These are phyloP conservation scores for Boletellus sp. DNA, from an alignment of 768 basidiomycete genomes.

Conservation along the genomic window DNA sequence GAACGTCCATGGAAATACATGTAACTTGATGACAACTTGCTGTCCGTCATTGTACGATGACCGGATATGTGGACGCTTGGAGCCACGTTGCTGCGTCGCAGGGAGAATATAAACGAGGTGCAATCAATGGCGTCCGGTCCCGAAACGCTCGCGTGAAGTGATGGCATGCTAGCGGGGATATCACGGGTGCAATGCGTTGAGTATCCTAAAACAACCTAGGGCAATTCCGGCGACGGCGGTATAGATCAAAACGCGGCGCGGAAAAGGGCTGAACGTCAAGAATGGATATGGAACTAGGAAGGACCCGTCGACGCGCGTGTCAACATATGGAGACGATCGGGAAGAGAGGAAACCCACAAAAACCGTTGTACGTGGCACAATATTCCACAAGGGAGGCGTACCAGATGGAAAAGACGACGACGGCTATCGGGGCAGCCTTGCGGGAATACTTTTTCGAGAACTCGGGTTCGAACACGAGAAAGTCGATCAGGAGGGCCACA, in stretches of 20 bases:
- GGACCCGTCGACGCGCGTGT: neutral
- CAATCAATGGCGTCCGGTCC: neutral
- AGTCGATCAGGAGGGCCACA: conserved; percentile 57
- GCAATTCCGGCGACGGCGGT: conserved; percentile 47
- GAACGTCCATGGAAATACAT: too few species aligned
- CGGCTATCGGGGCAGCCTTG: conserved; percentile 13
- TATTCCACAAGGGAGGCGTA: conserved; percentile 69
- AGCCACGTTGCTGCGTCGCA: too few species aligned
- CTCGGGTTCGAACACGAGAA: conserved; percentile 59
- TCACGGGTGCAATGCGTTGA: conserved; percentile 56
- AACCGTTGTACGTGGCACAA: conserved; percentile 56
- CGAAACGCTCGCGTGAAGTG: neutral
- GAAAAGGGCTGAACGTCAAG: conserved; percentile 55
- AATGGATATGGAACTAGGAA: conserved; percentile 86
- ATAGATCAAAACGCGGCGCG: conserved; percentile 59
- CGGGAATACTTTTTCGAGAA: conserved; percentile 33
- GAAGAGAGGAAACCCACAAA: conserved; percentile 44
- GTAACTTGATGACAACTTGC: too few species aligned
- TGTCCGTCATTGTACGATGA: too few species aligned
- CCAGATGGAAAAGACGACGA: conserved; percentile 35
- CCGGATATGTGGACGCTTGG: too few species aligned
- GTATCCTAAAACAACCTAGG: conserved; percentile 48
- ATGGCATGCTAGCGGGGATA: neutral
- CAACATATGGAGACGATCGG: neutral
- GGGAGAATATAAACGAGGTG: too few species aligned